Evolutionary conservation across 345 rosid genomes (phyloP).

Genomic region (Sonneratia caseolaris): DNA sequence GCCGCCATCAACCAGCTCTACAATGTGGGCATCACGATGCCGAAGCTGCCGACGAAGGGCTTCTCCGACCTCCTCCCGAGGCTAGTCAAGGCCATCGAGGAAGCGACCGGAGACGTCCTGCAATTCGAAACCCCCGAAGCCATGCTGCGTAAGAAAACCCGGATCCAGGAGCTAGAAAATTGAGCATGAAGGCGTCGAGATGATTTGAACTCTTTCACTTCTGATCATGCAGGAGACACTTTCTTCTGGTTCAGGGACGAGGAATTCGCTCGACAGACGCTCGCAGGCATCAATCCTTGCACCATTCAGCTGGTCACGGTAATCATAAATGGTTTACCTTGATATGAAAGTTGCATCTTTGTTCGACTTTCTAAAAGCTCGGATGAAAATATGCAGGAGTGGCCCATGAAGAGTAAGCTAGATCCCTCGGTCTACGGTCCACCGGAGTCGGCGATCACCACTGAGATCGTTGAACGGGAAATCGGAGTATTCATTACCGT

Average conservation of each 20-base stretch:
- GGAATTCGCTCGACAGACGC: slow-evolving; percentile 66
- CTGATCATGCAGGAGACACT: slow-evolving; percentile 37
- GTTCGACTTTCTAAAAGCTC: not conserved
- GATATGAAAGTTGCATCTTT: too few species aligned
- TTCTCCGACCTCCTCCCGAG: slow-evolving; percentile 40
- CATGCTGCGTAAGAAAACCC: slow-evolving; percentile 24
- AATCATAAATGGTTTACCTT: slow-evolving; percentile 9
- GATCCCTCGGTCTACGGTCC: slow-evolving; percentile 62
- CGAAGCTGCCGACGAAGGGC: slow-evolving; percentile 21
- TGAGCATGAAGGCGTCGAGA: too few species aligned
- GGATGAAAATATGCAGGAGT: slow-evolving; percentile 33
- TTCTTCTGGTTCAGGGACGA: slow-evolving; percentile 76
- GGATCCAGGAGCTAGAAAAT: too few species aligned
- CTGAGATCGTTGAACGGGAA: slow-evolving; percentile 38
- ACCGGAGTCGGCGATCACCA: slow-evolving; percentile 52
- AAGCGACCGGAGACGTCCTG: slow-evolving; percentile 31
- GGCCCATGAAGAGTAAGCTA: slow-evolving; percentile 70
- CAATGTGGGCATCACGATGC: slow-evolving; percentile 43
- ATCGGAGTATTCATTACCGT: slow-evolving; percentile 44
- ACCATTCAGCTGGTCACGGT: slow-evolving; percentile 47
- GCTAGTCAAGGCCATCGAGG: slow-evolving; percentile 33
- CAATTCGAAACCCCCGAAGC: slow-evolving; percentile 49
- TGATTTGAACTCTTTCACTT: not conserved
- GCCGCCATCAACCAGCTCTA: slow-evolving; percentile 51
- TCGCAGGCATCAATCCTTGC: slow-evolving; percentile 70